These are phyloP conservation scores for Tetradesmus lagerheimii DNA, from an alignment of 139 green algal species.

Conservation along the genomic window DNA sequence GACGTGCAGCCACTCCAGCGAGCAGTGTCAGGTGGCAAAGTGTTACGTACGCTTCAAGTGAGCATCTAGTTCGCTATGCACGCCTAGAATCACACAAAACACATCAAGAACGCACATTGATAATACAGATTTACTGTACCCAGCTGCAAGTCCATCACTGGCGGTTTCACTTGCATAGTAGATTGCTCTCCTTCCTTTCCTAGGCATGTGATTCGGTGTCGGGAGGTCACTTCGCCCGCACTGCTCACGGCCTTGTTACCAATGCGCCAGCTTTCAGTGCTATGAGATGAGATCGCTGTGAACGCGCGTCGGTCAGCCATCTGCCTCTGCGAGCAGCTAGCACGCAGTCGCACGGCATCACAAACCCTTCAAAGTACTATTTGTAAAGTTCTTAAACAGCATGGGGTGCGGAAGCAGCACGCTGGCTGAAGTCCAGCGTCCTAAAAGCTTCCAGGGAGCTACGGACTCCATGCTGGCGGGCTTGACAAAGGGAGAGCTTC, in stretches of 20 bases:
- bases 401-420: conserved; percentile 30
- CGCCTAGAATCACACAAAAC: neutral
- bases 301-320: neutral
- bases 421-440: neutral
- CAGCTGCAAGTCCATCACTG: neutral
- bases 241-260: neutral
- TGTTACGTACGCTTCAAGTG: neutral
- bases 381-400: neutral
- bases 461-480: conserved; percentile 19
- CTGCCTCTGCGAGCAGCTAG: neutral
- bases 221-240: neutral
- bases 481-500: conserved; percentile 39
- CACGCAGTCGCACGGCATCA: neutral
- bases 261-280: neutral
- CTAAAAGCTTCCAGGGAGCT: neutral
- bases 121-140: neutral
- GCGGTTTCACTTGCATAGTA: neutral
- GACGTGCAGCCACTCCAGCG: neutral
- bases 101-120: neutral
- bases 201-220: neutral
- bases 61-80: neutral
- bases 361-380: neutral
- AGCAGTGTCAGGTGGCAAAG: neutral
- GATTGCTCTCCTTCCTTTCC: neutral
- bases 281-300: neutral